Evolutionary conservation across 306 rosid genomes (phyloP), one percentile per base, ranked within the genome.

Genomic region (Quercus agrifolia): DNA sequence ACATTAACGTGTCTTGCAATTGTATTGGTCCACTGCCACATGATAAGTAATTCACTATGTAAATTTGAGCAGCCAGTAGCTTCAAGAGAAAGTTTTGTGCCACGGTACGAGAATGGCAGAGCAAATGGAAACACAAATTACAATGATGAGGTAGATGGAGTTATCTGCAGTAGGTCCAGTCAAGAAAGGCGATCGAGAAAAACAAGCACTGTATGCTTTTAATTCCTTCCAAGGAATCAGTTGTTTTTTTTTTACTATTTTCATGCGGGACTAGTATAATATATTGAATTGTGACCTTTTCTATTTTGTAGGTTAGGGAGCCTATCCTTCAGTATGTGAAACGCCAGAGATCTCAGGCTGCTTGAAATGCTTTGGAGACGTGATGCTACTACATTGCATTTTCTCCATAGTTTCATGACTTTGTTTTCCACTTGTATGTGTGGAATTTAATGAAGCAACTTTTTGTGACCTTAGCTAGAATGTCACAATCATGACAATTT

Each of bases 11-110:
- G 66, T 44, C 33, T 49, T 21, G 56, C 51, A n/a, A 20, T 72
- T 61, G 46, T 21, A 13, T 41, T 28, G 73, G 56, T 33, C 71
- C 19, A 11, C 70, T 25, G 61, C 63, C 54, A 66, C 21, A 55
- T 79, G 52, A 81, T 70, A 30, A 19, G 28, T 57, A 38, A 35
- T 62, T 13, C 63, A 23, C 49, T 68, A 41, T 33, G 72, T 68
- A 31, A 8, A 80, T 13, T 13, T 73, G 21, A 74, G 69, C 93
- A 95, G 99, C 97, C 97, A 63, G 90, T 78, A 55, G 84, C 89
- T 57, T 95, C 98, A 58, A 89, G 98, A 79, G 99, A 95, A 83
- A 95, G 98, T 77, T 89, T 86, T 63, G 95, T 88, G 18, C 81
- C 70, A 13, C 92, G 90, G 27, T 84, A 85, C 75, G 93, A 89